phyloP scores from a whole-genome alignment of 2,329 filamentous ascomycete species.

The Lecanicillium sp. region DNA sequence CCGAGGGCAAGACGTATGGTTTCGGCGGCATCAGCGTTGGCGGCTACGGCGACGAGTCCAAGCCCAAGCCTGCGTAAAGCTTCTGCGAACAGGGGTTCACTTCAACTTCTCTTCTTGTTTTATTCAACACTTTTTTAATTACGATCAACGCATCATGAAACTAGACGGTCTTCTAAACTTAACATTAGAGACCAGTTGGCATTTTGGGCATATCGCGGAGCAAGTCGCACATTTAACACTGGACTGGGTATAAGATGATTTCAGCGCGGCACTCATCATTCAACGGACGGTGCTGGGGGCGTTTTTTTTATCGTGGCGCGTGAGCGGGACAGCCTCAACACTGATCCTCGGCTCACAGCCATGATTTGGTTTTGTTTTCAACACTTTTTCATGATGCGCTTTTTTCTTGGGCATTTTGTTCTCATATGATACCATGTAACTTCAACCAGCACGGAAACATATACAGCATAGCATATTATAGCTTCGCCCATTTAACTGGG shows the following conservation, averaged over 20 bases:
- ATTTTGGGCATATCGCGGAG: not conserved
- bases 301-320: slow-evolving; percentile 10
- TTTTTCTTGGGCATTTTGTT: slow-evolving; percentile 17
- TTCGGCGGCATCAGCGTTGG: slow-evolving; percentile 45
- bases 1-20: slow-evolving; percentile 60
- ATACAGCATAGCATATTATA: no score
- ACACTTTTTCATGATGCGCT: slow-evolving; percentile 22
- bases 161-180: not conserved
- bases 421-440: slow-evolving; percentile 30
- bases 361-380: slow-evolving; percentile 17
- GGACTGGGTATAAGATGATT: not conserved
- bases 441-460: slow-evolving; percentile 26
- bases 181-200: slow-evolving; percentile 4
- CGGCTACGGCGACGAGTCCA: slow-evolving; percentile 53
- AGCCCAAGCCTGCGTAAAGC: slow-evolving; percentile 27
- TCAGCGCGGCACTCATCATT: slow-evolving; percentile 16
- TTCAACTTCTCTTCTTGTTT: slow-evolving; percentile 11
- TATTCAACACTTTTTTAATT: slow-evolving; percentile 2
- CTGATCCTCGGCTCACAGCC: slow-evolving; percentile 13
- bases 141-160: slow-evolving; percentile 6
- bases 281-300: slow-evolving; percentile 20
- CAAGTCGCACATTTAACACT: slow-evolving; percentile 13
- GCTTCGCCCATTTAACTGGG: no score
- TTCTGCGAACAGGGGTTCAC: no score
- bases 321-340: slow-evolving; percentile 27